A percentile compares a stretch with the other conserved stretches of the same genome.
phyloP scores from a whole-genome alignment of 2,329 filamentous ascomycete species.

The Drechslerella stenobrocha region DNA sequence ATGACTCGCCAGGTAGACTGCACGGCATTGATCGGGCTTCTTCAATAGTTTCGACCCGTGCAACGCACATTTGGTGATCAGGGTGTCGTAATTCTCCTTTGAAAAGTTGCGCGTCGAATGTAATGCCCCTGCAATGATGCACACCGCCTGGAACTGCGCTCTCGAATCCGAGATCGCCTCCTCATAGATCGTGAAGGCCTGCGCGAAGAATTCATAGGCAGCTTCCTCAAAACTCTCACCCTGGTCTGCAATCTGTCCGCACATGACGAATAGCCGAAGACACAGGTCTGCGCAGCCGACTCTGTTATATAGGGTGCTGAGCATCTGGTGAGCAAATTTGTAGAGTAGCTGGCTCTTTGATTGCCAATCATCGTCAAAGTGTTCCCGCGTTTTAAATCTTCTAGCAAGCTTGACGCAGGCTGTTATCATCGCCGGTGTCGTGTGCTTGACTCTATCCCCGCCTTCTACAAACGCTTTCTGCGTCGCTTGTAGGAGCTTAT shows the following conservation, averaged over 20 bases:
- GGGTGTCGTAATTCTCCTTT: constrained; percentile 96
- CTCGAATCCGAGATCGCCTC: constrained; percentile 93
- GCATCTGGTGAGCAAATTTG: constrained; percentile 89
- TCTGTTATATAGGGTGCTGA: constrained; percentile 84
- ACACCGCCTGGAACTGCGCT: constrained; percentile 97
- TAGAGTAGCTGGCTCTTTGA: constrained; percentile 78
- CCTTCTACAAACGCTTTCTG: constrained; percentile 86
- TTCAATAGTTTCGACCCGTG: constrained; percentile 96
- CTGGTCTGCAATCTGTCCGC: constrained; percentile 89
- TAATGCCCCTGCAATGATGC: constrained; percentile 84
- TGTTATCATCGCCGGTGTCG: constrained; percentile 88
- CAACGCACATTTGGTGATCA: constrained; percentile 95
- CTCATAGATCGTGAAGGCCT: constrained; percentile 97
- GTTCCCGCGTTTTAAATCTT: constrained; percentile 85
- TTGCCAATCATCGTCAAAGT: constrained; percentile 72
- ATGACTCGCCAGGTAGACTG: constrained; percentile 94
- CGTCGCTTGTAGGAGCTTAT: constrained; percentile 85
- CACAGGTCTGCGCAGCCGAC: constrained; percentile 86
- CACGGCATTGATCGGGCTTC: constrained; percentile 96
- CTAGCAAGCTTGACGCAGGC: constrained; percentile 86
- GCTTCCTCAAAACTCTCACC: constrained; percentile 85
- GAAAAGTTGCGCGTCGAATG: constrained; percentile 88
- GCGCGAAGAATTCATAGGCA: constrained; percentile 96
- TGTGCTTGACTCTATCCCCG: constrained; percentile 93
- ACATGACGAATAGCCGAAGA: constrained; percentile 84